A percentile compares a stretch with the other conserved stretches of the same genome.
Conservation (phyloP, 2,329 filamentous ascomycete genomes). For the Ceratocystiopsis brevicomis region DNA sequence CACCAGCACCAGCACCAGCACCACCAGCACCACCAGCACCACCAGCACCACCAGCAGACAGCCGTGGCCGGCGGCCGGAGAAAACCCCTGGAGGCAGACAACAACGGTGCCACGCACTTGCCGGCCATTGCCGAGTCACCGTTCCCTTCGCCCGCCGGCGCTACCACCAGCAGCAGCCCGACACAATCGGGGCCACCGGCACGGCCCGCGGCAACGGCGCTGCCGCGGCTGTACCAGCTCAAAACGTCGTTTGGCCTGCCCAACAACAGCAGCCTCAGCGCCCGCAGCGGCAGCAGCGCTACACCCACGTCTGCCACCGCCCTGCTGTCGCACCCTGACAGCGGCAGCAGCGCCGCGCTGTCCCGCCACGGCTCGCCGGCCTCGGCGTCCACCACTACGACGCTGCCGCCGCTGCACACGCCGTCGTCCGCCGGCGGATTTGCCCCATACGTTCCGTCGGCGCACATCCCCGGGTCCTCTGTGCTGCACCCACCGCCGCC, state of each 20-base stretch:
- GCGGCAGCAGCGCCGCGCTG: background rate
- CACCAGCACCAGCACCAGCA: background rate
- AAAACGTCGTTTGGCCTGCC: slow-evolving; percentile 11
- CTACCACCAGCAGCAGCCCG: background rate
- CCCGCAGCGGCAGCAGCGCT: background rate
- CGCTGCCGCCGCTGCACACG: background rate
- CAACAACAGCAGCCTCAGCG: background rate
- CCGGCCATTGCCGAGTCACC: slow-evolving; percentile 12
- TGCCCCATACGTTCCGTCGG: too few species aligned
- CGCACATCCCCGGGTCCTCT: too few species aligned
- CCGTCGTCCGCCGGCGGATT: background rate
- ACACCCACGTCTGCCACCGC: slow-evolving; percentile 11
- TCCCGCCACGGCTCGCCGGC: background rate
- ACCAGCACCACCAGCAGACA: background rate
- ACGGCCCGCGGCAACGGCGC: background rate
- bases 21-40: background rate
- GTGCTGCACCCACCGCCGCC: too few species aligned
- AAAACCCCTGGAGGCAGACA: background rate
- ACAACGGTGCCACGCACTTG: background rate
- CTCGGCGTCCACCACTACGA: background rate
- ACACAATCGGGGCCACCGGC: background rate
- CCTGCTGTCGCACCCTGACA: slow-evolving; percentile 1
- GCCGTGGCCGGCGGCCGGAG: background rate
- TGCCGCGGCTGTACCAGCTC: slow-evolving; percentile 10
- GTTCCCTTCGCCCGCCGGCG: slow-evolving; percentile 2